Conservation (phyloP, 768 basidiomycete genomes). For the Artomyces pyxidatus region DNA sequence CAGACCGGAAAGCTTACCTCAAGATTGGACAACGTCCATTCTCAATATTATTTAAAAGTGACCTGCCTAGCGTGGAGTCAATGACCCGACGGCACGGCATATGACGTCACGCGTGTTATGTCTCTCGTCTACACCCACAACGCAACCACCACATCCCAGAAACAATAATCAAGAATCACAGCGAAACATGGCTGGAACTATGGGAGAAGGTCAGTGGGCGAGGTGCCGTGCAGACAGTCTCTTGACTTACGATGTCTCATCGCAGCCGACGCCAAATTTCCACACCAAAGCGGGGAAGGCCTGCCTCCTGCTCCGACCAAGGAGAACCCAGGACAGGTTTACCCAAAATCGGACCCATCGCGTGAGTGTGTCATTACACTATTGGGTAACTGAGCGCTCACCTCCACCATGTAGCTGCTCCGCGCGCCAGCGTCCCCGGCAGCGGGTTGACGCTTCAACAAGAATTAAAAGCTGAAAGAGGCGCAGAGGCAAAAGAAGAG, state of each 20-base stretch:
- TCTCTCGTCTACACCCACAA: too few relatives aligned
- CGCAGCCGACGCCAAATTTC: not conserved
- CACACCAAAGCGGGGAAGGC: not conserved
- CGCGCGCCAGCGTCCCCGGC: not conserved
- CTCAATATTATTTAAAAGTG: too few relatives aligned
- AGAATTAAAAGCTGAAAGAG: not conserved
- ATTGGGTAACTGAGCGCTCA: not conserved
- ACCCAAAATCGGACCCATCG: not conserved
- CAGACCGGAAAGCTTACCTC: too few relatives aligned
- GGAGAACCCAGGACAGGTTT: not conserved
- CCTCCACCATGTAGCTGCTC: not conserved
- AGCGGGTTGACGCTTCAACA: not conserved
- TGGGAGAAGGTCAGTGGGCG: too few relatives aligned
- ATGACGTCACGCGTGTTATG: too few relatives aligned
- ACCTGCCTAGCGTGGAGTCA: too few relatives aligned
- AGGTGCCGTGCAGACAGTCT: too few relatives aligned
- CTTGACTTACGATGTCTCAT: not conserved
- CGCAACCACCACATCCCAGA: too few relatives aligned
- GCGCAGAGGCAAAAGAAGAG: not conserved
- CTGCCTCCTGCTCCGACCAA: not conserved
- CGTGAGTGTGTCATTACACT: not conserved
- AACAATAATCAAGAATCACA: too few relatives aligned
- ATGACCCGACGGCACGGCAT: too few relatives aligned
- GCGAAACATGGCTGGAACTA: too few relatives aligned
- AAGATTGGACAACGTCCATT: too few relatives aligned